Percentiles rank a stretch among this genome's conserved stretches.
These are phyloP conservation scores for Earliella scabrosa DNA, from an alignment of 1,284 basidiomycete genomes.

Conservation along the genomic window DNA sequence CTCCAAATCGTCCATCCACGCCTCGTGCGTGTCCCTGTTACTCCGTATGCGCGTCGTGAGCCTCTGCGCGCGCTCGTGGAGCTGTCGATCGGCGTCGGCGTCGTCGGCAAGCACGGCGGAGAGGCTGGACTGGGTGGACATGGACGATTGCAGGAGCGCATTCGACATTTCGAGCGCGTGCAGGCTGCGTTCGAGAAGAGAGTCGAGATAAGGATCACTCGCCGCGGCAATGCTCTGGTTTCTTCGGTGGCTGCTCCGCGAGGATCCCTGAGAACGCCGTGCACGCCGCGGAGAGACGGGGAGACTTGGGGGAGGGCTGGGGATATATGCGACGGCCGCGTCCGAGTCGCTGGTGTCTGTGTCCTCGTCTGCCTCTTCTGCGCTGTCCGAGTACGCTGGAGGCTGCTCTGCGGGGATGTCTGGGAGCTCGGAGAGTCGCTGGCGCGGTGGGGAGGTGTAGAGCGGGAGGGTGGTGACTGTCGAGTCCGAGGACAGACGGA, in stretches of 20 bases:
- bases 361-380: constrained; percentile 77
- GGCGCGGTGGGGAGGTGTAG: constrained; percentile 52
- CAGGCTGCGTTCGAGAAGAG: constrained; percentile 78
- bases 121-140: constrained; percentile 68
- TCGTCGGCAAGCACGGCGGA: constrained; percentile 49
- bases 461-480: constrained; percentile 64
- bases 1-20: constrained; percentile 65
- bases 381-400: constrained; percentile 75
- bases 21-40: constrained; percentile 46
- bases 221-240: constrained; percentile 21
- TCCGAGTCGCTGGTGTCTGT: constrained; percentile 43
- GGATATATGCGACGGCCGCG: constrained; percentile 25
- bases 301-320: constrained; percentile 26
- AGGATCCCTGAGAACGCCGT: constrained; percentile 22
- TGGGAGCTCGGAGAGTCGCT: constrained; percentile 29
- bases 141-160: constrained; percentile 70
- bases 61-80: constrained; percentile 50
- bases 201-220: constrained; percentile 61
- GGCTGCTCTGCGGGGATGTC: constrained; percentile 58
- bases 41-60: constrained; percentile 55
- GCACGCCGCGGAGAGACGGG: constrained; percentile 26
- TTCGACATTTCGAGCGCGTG: constrained; percentile 85
- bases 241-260: constrained; percentile 14
- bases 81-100: constrained; percentile 41
- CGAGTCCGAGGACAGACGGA: constrained; percentile 71